Conservation (phyloP, 176 grass and related monocot species). For the Carex parvula region DNA sequence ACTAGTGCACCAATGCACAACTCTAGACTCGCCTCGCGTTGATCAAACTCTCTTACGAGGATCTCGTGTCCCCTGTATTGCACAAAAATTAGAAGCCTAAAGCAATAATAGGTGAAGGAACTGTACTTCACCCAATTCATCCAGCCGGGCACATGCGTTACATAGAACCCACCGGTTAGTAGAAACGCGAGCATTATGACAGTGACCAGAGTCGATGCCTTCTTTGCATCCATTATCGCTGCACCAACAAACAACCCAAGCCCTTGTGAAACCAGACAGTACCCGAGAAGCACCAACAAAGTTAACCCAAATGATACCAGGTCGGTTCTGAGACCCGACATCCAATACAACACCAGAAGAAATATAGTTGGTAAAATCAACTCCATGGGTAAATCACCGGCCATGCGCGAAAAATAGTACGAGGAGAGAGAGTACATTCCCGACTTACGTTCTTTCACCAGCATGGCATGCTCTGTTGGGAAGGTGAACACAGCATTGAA, state of each 20-base stretch:
- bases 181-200: slow-evolving; percentile 88
- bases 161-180: slow-evolving; percentile 89
- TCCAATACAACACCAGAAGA: slow-evolving; percentile 73
- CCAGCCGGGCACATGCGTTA: slow-evolving; percentile 63
- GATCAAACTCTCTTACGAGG: slow-evolving; percentile 16
- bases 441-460: slow-evolving; percentile 58
- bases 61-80: slow-evolving; percentile 46
- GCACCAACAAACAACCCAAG: slow-evolving; percentile 75
- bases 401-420: slow-evolving; percentile 78
- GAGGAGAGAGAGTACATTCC: slow-evolving; percentile 93
- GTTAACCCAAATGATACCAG: slow-evolving; percentile 62
- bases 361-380: slow-evolving; percentile 68
- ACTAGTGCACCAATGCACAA: slow-evolving; percentile 40
- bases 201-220: slow-evolving; percentile 66
- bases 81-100: slow-evolving; percentile 64
- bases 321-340: slow-evolving; percentile 68
- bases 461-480: slow-evolving; percentile 66
- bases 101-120: slow-evolving; percentile 95
- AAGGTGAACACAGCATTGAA: slow-evolving; percentile 97
- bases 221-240: slow-evolving; percentile 86
- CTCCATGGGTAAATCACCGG: slow-evolving; percentile 92
- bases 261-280: slow-evolving; percentile 79
- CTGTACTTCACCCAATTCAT: slow-evolving; percentile 88
- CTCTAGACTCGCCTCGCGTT: slow-evolving; percentile 16
- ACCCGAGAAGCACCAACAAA: slow-evolving; percentile 44